A percentile compares a stretch with the other conserved stretches of the same genome.
phyloP scores from a whole-genome alignment of 1,139 yeast species.

The Candida buenavistaensis region DNA sequence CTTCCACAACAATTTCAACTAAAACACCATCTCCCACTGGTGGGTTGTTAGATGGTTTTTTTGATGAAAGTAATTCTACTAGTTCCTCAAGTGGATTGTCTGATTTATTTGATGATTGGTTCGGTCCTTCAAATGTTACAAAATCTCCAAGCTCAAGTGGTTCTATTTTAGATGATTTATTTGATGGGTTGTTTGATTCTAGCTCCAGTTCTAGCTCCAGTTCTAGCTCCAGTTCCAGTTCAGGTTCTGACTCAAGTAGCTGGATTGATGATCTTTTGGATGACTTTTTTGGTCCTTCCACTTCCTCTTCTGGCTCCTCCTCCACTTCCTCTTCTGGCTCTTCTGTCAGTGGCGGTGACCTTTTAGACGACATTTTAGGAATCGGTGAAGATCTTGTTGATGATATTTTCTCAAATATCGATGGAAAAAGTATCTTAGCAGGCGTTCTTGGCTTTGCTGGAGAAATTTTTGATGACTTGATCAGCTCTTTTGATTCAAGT shows the following conservation, averaged over 20 bases:
- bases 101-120: constrained; percentile 16
- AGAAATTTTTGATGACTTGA: constrained; percentile 14
- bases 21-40: constrained; percentile 6
- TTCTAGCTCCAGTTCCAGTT: constrained; percentile 13
- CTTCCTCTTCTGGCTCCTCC: neutral
- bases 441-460: constrained; percentile 12
- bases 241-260: constrained; percentile 16
- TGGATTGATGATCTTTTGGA: constrained; percentile 15
- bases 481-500: constrained; percentile 19
- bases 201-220: constrained; percentile 13
- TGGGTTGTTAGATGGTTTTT: constrained; percentile 1
- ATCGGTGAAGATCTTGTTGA: constrained; percentile 10
- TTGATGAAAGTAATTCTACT: constrained; percentile 9
- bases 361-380: constrained; percentile 10
- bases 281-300: constrained; percentile 15
- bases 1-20: constrained; percentile 1
- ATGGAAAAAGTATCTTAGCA: constrained; percentile 7
- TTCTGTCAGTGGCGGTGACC: constrained; percentile 14
- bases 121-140: constrained; percentile 14
- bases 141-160: constrained; percentile 15
- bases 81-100: constrained; percentile 8
- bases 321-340: constrained; percentile 14
- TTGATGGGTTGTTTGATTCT: constrained; percentile 19
- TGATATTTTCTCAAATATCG: constrained; percentile 4
- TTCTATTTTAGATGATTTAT: constrained; percentile 16